Evolutionary conservation across 108 stramenopile species (phyloP), one percentile per base, ranked within the genome.

Genomic region (Nitzschia palea): DNA sequence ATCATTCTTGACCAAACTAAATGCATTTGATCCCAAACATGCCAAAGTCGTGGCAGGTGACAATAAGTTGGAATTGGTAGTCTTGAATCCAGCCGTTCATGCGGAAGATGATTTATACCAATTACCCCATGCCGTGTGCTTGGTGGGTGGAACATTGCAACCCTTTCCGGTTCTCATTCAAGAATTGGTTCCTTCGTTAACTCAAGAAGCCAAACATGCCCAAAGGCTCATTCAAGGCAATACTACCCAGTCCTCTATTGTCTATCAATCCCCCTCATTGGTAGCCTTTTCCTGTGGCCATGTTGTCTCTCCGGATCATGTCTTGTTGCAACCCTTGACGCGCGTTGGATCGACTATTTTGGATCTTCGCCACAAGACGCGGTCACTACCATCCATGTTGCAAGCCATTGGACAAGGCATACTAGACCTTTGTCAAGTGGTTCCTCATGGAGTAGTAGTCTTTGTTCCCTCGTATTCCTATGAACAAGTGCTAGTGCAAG

Each of bases 121-220:
- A 1, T 77, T 96, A 74, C 89, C 96, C 0, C 82, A 90, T 70
- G 91, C 97, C 10, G 79, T 99, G 5, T 85, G 97, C 12, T 80
- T 99, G 47, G 94, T 97, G 34, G 99, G 99, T 31, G 99, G 99
- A 37, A 99, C 99, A 27, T 81, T 99, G 53, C 89, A 88, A 47
- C 99, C 99, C 2, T 83, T 96, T 44, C 83, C 68, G 10, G 89
- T 90, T 45, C 77, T 99, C 28, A 91, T 90, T 22, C 79, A 88
- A 51, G 95, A 97, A 69, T 80, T 99, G 28, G 86, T 98, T 36
- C 86, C 78, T 56, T 18, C 20, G 8, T 37, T 59, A 30, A 15
- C 64, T 61, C 17, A 54, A 71, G 76, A 80, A 36, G 83, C 85
- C 28, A 52, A 61, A 17, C 32, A 62, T 1, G 86, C 86, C 1